Conservation (phyloP, 805 yeast species). For the Teunomyces barrocoloradensis region DNA sequence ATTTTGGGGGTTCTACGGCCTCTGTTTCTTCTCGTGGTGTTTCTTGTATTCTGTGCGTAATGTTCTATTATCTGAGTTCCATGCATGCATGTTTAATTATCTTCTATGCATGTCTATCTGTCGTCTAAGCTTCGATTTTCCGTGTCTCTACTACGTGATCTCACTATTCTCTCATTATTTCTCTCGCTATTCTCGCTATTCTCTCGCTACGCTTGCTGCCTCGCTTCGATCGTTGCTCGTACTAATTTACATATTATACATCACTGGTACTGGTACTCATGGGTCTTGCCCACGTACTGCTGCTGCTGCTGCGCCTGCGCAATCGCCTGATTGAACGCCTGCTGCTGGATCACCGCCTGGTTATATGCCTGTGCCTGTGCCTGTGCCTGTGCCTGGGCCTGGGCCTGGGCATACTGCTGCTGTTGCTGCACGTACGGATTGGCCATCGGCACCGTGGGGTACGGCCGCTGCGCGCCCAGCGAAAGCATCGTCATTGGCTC, state of each 20-base stretch:
- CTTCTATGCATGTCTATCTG: too few species aligned
- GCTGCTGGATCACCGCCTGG: slow-evolving; percentile 20
- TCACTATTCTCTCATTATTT: too few species aligned
- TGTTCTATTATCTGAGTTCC: too few species aligned
- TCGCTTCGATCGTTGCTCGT: not conserved
- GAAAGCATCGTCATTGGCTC: slow-evolving; percentile 7
- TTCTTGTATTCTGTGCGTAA: too few species aligned
- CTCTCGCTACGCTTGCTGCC: too few species aligned
- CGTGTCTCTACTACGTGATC: too few species aligned
- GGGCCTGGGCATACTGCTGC: slow-evolving; percentile 7
- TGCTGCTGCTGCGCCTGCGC: slow-evolving; percentile 16
- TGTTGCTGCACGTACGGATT: slow-evolving; percentile 6
- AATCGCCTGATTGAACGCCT: slow-evolving; percentile 21
- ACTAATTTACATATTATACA: not conserved
- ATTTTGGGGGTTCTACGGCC: too few species aligned
- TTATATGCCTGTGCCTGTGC: slow-evolving; percentile 11
- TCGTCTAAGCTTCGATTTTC: too few species aligned
- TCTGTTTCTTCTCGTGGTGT: too few species aligned
- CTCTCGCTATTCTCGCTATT: too few species aligned
- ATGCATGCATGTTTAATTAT: too few species aligned
- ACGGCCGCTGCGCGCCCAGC: slow-evolving; percentile 5
- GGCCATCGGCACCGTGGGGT: slow-evolving; percentile 7
- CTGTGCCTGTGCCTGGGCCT: slow-evolving; percentile 10
- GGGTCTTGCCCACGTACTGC: slow-evolving; percentile 18
- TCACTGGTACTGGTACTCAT: slow-evolving; percentile 7